Base-by-base conservation (phyloP, 805 yeast species). In the Ogataea paradorogensis region DNA sequence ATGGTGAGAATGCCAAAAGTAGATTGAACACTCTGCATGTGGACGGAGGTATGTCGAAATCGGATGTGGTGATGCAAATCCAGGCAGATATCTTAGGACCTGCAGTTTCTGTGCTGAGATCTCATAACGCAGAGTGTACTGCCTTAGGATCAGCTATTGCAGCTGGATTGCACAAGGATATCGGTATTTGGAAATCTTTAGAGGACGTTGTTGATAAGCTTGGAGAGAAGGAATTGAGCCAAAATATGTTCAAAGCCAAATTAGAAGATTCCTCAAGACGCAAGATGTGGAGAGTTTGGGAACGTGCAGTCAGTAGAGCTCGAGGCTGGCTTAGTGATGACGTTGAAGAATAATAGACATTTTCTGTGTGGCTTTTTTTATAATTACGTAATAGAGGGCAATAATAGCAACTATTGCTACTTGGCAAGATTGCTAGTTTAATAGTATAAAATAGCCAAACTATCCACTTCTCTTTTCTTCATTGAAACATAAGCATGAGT, bases 111-210 rank as follows among this genome's bases (percentile, higher is more conserved):
- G 91, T 90, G 30, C 76, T 78, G 51, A 73, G 96, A 53, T 89
- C 96, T 1, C 74, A 78, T 23, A 84, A 82, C 61, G 70, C 87
- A 25, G 98, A 90, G 64, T 88, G 96, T 59, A 90, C 97, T 5
- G 96, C 97, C 0, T 73, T 90, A 47, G 98, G 98, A 21, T 95
- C 96, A 7, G 96, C 97, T 4, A 84, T 91, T 50, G 96, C 96
- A 21, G 95, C 98, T 3, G 96, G 96, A 9, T 67, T 89, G 54
- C 67, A 76, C 11, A 66, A 78, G 10, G 63, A 69, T 16, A 77
- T 79, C 15, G 74, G 85, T 30, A 62, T 88, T 33, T 90, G 96
- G 96, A 71, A 71, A 41, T 76, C 79, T 50, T 66, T 89, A 46
- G 82, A 76, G 37, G 96, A 89, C 44, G 84, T 85, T 30, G 69